Evolutionary conservation across 352 stramenopile species (phyloP).

Genomic region (Plasmopara halstedii): DNA sequence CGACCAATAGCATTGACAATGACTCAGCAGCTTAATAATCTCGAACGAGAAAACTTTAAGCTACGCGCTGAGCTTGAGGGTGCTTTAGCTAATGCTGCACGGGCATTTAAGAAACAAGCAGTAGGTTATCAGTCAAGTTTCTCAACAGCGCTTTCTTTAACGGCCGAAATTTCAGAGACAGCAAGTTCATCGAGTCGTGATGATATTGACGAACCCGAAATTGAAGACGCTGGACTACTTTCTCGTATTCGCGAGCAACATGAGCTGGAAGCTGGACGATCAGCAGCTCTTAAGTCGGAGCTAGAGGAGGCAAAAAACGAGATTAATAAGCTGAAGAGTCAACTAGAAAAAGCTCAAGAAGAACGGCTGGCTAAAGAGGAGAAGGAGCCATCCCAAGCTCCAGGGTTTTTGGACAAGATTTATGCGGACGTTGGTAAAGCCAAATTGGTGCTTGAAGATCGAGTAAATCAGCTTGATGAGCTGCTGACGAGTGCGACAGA

Average conservation of each 20-base stretch:
- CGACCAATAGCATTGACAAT: constrained; percentile 47
- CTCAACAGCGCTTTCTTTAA: constrained; percentile 17
- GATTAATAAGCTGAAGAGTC: constrained; percentile 23
- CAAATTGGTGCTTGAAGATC: constrained; percentile 64
- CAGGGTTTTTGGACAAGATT: constrained; percentile 71
- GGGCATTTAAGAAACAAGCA: constrained; percentile 35
- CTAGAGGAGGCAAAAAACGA: constrained; percentile 31
- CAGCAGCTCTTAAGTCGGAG: constrained; percentile 26
- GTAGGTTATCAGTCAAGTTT: constrained; percentile 15
- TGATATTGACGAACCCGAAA: constrained; percentile 41
- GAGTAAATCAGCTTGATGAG: constrained; percentile 49
- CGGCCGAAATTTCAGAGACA: constrained; percentile 37
- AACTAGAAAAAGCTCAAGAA: constrained; percentile 23
- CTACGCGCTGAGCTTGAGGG: constrained; percentile 49
- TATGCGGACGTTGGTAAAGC: constrained; percentile 74
- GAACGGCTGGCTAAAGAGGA: constrained; percentile 5
- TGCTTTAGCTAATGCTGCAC: constrained; percentile 19
- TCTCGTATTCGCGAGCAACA: constrained; percentile 30
- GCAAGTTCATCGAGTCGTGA: constrained; percentile 38
- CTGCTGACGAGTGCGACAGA: constrained; percentile 35
- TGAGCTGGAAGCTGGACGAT: constrained; percentile 24
- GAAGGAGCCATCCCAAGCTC: constrained; percentile 10
- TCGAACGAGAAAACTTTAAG: constrained; percentile 69
- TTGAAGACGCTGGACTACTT: constrained; percentile 23
- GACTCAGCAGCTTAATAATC: constrained; percentile 63